phyloP scores from a whole-genome alignment of 1,284 basidiomycete genomes.

The Ustilago tritici region DNA sequence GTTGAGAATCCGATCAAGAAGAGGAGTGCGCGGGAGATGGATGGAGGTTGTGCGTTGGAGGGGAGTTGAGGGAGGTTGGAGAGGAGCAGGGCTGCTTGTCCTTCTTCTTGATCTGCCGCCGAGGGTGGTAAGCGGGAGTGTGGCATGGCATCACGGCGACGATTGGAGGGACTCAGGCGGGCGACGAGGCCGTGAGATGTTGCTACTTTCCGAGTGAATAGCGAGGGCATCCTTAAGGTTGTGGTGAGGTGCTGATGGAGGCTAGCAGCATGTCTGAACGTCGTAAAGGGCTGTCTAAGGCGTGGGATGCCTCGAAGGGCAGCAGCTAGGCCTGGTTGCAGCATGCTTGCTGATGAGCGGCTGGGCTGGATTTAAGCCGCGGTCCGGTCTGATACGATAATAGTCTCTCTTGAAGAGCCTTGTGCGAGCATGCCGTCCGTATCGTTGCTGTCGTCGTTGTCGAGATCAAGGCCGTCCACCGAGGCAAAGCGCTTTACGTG shows the following conservation, averaged over 20 bases:
- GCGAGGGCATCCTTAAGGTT: background rate
- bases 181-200: constrained; percentile 4
- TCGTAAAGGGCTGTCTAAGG: background rate
- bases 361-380: background rate
- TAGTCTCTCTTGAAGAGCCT: background rate
- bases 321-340: constrained; percentile 10
- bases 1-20: constrained; percentile 39
- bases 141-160: background rate
- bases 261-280: background rate
- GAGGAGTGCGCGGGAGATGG: constrained; percentile 24
- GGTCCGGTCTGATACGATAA: background rate
- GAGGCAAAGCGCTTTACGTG: too few relatives aligned
- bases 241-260: background rate
- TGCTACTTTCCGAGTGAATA: background rate
- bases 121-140: background rate
- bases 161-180: background rate
- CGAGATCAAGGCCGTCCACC: too few relatives aligned
- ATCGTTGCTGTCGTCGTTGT: too few relatives aligned
- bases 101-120: background rate
- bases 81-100: constrained; percentile 1
- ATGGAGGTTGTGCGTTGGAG: constrained; percentile 14
- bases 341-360: constrained; percentile 9
- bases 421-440: too few relatives aligned
- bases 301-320: constrained; percentile 7
- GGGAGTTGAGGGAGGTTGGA: background rate